Conservation (phyloP, 176 grass and related monocot genomes). For the Thalia dealbata region DNA sequence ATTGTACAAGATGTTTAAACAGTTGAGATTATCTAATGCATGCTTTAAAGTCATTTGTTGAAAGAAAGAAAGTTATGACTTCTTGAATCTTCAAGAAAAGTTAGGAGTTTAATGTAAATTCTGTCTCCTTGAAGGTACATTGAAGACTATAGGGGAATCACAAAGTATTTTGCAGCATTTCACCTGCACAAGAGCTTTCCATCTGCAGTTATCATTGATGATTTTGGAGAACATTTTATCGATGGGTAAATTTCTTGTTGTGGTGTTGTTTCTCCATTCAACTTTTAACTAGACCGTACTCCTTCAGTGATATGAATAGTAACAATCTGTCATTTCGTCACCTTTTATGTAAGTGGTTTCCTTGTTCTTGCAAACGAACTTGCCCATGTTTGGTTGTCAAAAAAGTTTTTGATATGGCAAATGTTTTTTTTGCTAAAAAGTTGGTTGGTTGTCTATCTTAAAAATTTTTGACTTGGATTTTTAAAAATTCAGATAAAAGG, state of each 20-base stretch:
- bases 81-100: not conserved
- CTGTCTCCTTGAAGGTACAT: slow-evolving; percentile 48
- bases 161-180: slow-evolving; percentile 76
- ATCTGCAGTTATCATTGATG: slow-evolving; percentile 71
- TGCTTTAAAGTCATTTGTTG: not conserved
- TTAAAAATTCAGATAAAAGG: too few relatives aligned
- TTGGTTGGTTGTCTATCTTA: too few relatives aligned
- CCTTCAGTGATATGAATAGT: not conserved
- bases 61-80: not conserved
- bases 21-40: not conserved
- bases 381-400: too few relatives aligned
- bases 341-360: not conserved
- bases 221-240: slow-evolving; percentile 73
- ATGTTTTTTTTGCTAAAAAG: too few relatives aligned
- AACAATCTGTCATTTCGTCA: not conserved
- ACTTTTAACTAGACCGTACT: not conserved
- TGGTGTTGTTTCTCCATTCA: not conserved
- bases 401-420: too few relatives aligned
- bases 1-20: not conserved
- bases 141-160: slow-evolving; percentile 62
- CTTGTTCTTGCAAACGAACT: not conserved
- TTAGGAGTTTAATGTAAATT: not conserved
- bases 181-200: slow-evolving; percentile 62
- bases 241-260: slow-evolving; percentile 27
- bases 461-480: too few relatives aligned